phyloP scores from a whole-genome alignment of 2,329 filamentous ascomycete genomes.

The Aspergillus uvarum region DNA sequence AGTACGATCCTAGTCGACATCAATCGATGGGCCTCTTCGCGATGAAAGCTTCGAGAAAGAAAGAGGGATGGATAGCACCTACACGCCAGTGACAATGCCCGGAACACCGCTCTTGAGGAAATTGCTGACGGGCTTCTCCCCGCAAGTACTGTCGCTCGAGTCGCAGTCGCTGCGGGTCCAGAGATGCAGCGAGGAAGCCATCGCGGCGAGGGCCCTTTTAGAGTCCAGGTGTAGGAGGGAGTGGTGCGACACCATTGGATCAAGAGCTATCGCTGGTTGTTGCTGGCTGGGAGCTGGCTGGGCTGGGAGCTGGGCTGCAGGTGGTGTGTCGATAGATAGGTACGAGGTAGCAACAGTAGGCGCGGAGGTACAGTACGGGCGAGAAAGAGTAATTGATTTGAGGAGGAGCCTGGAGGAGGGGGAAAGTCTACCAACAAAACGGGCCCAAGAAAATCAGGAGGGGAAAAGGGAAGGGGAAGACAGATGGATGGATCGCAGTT shows the following conservation, averaged over 20 bases:
- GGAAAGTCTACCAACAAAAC: too few relatives aligned
- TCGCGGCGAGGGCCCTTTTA: not conserved
- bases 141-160: not conserved
- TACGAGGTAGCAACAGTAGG: too few relatives aligned
- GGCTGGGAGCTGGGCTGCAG: too few relatives aligned
- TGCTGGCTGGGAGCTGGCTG: too few relatives aligned
- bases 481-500: not conserved
- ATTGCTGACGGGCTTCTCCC: slow-evolving; percentile 17
- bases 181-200: not conserved
- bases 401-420: too few relatives aligned
- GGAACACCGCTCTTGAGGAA: slow-evolving; percentile 21
- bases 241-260: not conserved
- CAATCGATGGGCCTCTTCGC: not conserved
- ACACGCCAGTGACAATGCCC: slow-evolving; percentile 19
- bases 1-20: slow-evolving; percentile 13
- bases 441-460: too few relatives aligned
- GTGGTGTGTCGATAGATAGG: too few relatives aligned
- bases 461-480: not conserved
- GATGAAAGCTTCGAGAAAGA: too few relatives aligned
- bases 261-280: too few relatives aligned
- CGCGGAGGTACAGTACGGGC: too few relatives aligned
- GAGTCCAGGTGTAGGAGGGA: not conserved
- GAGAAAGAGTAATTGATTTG: too few relatives aligned
- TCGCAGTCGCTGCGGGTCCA: not conserved
- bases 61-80: not conserved